Evolutionary conservation across 176 grass and related monocot species (phyloP).

Genomic region (Avena insularis): DNA sequence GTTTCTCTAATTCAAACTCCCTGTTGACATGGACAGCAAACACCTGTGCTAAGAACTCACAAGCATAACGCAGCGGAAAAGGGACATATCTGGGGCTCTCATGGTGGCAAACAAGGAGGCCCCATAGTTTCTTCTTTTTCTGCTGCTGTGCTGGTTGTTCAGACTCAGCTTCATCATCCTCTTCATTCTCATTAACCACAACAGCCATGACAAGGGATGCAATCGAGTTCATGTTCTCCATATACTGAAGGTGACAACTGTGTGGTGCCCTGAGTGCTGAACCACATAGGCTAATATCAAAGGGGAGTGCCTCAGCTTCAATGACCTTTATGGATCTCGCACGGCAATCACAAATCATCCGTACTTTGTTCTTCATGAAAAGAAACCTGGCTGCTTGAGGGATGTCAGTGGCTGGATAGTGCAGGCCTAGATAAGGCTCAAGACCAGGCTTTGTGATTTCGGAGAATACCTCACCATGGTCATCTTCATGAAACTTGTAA

Average conservation of each 20-base stretch:
- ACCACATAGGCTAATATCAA: constrained; percentile 85
- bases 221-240: constrained; percentile 98
- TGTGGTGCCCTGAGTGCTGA: constrained; percentile 85
- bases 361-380: constrained; percentile 95
- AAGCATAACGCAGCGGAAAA: constrained; percentile 94
- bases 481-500: constrained; percentile 96
- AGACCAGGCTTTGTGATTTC: constrained; percentile 90
- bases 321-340: constrained; percentile 72
- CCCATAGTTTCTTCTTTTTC: constrained; percentile 84
- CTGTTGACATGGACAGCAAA: constrained; percentile 95
- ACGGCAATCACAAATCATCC: constrained; percentile 91
- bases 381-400: constrained; percentile 92
- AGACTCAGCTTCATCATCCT: constrained; percentile 46
- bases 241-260: constrained; percentile 93
- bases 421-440: constrained; percentile 86
- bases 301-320: constrained; percentile 64
- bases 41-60: constrained; percentile 92
- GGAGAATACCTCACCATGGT: constrained; percentile 81
- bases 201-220: constrained; percentile 95
- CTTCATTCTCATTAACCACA: constrained; percentile 72
- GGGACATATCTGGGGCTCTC: constrained; percentile 88
- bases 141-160: constrained; percentile 58
- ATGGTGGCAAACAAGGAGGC: constrained; percentile 89
- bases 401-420: constrained; percentile 95
- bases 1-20: constrained; percentile 87